Base-by-base conservation (phyloP, 805 yeast genomes). In the Lachancea mirantina region DNA sequence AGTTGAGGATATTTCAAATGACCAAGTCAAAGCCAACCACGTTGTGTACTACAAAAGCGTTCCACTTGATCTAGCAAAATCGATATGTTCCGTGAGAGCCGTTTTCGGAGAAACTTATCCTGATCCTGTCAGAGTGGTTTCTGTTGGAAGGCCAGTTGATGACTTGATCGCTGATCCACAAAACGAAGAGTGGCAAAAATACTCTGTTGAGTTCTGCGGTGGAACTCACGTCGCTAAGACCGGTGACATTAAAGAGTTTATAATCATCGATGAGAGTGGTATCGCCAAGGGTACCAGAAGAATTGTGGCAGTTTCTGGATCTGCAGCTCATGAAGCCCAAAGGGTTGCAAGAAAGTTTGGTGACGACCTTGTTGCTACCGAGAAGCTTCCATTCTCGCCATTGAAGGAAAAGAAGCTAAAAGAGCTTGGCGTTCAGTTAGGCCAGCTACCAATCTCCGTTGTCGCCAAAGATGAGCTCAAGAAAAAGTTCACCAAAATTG, bases 71-170 rank as follows among this genome's bases (percentile, higher is more conserved):
- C 53, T 62, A 39, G 98, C 97, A 24, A 76, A 72, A 50, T 63
- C 72, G 29, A 88, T 92, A 47, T 65, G 62, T 45, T 94, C 96
- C 19, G 77, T 92, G 28, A 84, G 98, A 64, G 98, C 98, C 36
- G 98, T 92, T 25, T 92, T 92, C 52, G 98, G 98, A 53, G 99
- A 92, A 68, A 85, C 95, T 3, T 92, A 92, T 56, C 99, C 99
- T 26, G 96, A 92, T 56, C 99, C 98, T 23, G 99, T 92, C 14
- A 78, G 98, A 59, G 98, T 92, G 47, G 96, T 92, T 30, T 84
- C 95, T 19, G 83, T 92, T 52, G 99, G 99, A 54, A 80, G 74
- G 24, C 78, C 95, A 28, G 87, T 92, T 26, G 87, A 83, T 16
- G 92, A 82, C 9, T 67, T 92, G 46, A 58, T 89, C 45, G 67